phyloP scores from a whole-genome alignment of 805 yeast species.

The Yarrowia bubula region DNA sequence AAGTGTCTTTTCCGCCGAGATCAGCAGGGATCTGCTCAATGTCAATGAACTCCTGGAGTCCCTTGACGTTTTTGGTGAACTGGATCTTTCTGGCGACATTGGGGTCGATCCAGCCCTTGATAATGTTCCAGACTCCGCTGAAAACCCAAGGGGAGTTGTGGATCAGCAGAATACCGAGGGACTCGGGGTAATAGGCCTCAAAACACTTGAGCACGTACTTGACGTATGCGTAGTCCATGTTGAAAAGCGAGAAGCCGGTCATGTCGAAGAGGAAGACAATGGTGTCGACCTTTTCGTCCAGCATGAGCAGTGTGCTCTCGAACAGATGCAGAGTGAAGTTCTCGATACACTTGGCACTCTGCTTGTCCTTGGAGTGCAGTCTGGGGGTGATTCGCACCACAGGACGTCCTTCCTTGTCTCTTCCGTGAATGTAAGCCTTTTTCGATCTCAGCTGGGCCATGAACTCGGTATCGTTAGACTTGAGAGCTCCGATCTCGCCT shows the following conservation, averaged over 20 bases:
- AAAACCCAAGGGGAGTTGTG: slow-evolving; percentile 88
- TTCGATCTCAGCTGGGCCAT: slow-evolving; percentile 87
- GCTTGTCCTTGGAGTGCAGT: slow-evolving; percentile 56
- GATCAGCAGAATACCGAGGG: slow-evolving; percentile 65
- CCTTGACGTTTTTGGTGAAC: slow-evolving; percentile 63
- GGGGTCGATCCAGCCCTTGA: slow-evolving; percentile 81
- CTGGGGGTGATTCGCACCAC: slow-evolving; percentile 61
- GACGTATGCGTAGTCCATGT: slow-evolving; percentile 78
- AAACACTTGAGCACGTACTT: slow-evolving; percentile 72
- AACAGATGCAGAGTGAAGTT: slow-evolving; percentile 62
- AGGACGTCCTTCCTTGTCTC: slow-evolving; percentile 95
- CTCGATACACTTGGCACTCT: slow-evolving; percentile 60
- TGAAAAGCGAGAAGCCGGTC: slow-evolving; percentile 71
- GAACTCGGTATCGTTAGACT: slow-evolving; percentile 79
- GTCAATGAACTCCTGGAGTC: slow-evolving; percentile 55
- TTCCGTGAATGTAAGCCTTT: slow-evolving; percentile 95
- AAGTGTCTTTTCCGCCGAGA: slow-evolving; percentile 61
- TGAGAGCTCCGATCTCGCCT: slow-evolving; percentile 53
- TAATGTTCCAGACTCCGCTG: slow-evolving; percentile 78
- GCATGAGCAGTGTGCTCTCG: slow-evolving; percentile 56
- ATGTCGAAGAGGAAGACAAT: slow-evolving; percentile 71
- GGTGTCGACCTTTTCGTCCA: slow-evolving; percentile 59
- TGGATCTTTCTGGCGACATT: slow-evolving; percentile 76
- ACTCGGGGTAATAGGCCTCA: slow-evolving; percentile 85
- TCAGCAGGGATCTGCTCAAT: slow-evolving; percentile 54